A percentile compares a stretch with the other conserved stretches of the same genome.
These are phyloP conservation scores for Selaginella tamariscina DNA, from an alignment of 75 land plant genomes.

Conservation along the genomic window DNA sequence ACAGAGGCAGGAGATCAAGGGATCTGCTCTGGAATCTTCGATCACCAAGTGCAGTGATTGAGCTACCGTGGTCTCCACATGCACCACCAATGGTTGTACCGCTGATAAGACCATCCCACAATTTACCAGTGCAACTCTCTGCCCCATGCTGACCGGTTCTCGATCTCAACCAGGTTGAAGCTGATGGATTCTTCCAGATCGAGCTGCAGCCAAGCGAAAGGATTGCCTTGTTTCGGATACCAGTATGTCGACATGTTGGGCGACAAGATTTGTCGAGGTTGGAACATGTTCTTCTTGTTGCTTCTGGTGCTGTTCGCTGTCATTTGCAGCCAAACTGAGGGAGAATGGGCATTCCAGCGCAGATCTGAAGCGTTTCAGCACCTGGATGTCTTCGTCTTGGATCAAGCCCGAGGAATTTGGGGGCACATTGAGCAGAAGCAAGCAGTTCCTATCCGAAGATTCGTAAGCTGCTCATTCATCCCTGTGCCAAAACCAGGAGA, in stretches of 20 bases:
- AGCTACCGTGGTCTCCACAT: constrained; percentile 24
- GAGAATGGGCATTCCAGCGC: constrained; percentile 54
- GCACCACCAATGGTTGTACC: constrained; percentile 66
- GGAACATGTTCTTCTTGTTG: constrained; percentile 38
- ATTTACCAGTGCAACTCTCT: constrained; percentile 41
- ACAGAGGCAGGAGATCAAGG: constrained; percentile 54
- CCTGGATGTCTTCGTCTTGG: constrained; percentile 36
- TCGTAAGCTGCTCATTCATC: constrained; percentile 54
- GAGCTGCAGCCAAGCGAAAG: constrained; percentile 41
- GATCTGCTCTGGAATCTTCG: constrained; percentile 63
- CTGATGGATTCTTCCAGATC: constrained; percentile 12
- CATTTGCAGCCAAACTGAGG: constrained; percentile 29
- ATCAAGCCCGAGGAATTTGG: constrained; percentile 73
- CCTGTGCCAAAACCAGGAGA: constrained; percentile 95
- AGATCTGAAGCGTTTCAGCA: constrained; percentile 36
- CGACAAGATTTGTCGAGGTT: constrained; percentile 41
- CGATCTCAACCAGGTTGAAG: constrained; percentile 76
- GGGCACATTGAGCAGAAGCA: constrained; percentile 72
- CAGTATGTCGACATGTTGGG: constrained; percentile 58
- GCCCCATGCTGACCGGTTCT: constrained; percentile 73
- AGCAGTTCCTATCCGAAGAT: constrained; percentile 80
- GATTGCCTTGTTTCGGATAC: constrained; percentile 42
- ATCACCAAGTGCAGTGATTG: too few relatives aligned
- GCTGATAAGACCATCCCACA: constrained; percentile 25
- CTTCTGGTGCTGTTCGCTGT: constrained; percentile 63